These are phyloP conservation scores for Kuraishia ogatae DNA, from an alignment of 805 yeast species.

Conservation along the genomic window DNA sequence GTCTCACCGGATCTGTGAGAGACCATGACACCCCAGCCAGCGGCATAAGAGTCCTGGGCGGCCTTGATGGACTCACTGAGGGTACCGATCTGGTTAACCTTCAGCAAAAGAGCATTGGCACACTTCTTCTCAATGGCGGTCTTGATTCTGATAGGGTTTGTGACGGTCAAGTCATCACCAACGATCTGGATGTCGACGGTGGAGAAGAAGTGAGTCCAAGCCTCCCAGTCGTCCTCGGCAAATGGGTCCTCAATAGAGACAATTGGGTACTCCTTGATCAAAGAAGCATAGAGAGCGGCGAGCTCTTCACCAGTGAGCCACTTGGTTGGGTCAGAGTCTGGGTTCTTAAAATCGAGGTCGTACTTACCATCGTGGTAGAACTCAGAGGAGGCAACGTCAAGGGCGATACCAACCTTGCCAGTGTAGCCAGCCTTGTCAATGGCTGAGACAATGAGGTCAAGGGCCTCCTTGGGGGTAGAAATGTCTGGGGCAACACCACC, in stretches of 20 bases:
- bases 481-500: constrained; percentile 99
- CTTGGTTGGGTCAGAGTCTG: constrained; percentile 81
- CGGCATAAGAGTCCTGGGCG: constrained; percentile 89
- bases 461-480: constrained; percentile 91
- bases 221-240: constrained; percentile 99
- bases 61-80: constrained; percentile 94
- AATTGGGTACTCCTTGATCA: constrained; percentile 90
- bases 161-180: constrained; percentile 97
- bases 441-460: constrained; percentile 86
- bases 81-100: constrained; percentile 99
- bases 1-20: constrained; percentile 99
- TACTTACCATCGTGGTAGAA: constrained; percentile 95
- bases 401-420: constrained; percentile 85
- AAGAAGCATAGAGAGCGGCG: constrained; percentile 72
- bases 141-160: constrained; percentile 92
- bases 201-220: constrained; percentile 86
- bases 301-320: constrained; percentile 87
- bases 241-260: constrained; percentile 98
- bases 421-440: constrained; percentile 93
- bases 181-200: constrained; percentile 81
- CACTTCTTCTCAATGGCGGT: constrained; percentile 96
- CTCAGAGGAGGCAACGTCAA: constrained; percentile 97
- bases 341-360: constrained; percentile 98
- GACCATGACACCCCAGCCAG: constrained; percentile 99
- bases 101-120: constrained; percentile 88